phyloP scores from a whole-genome alignment of 768 basidiomycete species.

The Dioszegia aurantiaca region DNA sequence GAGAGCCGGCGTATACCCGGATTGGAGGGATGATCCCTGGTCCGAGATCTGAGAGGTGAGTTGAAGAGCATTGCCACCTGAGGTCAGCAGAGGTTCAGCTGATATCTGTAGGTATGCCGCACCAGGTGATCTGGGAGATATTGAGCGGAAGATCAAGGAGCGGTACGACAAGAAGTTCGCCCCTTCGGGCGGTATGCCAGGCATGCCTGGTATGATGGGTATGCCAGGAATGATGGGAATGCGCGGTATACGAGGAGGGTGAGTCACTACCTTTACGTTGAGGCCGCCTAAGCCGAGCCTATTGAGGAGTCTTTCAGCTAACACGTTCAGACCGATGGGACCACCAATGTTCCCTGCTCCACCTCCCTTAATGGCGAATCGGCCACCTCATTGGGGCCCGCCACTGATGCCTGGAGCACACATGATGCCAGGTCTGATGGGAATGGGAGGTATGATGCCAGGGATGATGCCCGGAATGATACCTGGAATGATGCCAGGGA shows the following conservation, averaged over 20 bases:
- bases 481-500: neutral
- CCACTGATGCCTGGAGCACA: constrained; percentile 3
- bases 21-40: constrained; percentile 3
- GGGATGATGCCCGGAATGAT: neutral
- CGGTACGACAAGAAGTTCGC: constrained; percentile 14
- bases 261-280: too few relatives aligned
- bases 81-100: too few relatives aligned
- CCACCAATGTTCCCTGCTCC: constrained; percentile 11
- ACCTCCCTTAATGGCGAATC: constrained; percentile 12
- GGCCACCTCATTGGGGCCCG: constrained; percentile 9
- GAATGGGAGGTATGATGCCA: constrained; percentile 8
- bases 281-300: too few relatives aligned
- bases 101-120: constrained; percentile 14
- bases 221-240: constrained; percentile 9
- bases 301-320: too few relatives aligned
- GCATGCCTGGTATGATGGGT: neutral
- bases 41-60: constrained; percentile 13
- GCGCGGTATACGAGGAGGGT: neutral
- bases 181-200: neutral
- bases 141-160: constrained; percentile 2
- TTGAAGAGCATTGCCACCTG: too few relatives aligned
- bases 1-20: constrained; percentile 11
- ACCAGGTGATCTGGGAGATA: constrained; percentile 1
- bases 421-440: constrained; percentile 16
- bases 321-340: constrained; percentile 1